A percentile compares a stretch with the other conserved stretches of the same genome.
Evolutionary conservation across 2,329 filamentous ascomycete species (phyloP).

Genomic region (Fusarium gaditjirri): DNA sequence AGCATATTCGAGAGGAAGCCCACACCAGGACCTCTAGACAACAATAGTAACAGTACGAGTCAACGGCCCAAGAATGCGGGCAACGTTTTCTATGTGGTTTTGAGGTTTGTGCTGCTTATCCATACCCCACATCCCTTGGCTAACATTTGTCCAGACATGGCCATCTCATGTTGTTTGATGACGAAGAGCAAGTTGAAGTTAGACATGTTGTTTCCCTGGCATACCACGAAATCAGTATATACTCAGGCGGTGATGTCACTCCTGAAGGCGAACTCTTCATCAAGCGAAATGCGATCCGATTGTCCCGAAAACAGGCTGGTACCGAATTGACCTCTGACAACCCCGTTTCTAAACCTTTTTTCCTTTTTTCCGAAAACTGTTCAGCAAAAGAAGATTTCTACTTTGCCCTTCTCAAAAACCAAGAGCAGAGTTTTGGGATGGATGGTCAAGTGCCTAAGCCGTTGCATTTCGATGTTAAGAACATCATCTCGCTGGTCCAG

Average conservation of each 20-base stretch:
- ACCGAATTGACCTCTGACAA: conserved; percentile 66
- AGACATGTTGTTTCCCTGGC: conserved; percentile 94
- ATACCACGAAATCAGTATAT: conserved; percentile 86
- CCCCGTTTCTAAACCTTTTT: conserved; percentile 82
- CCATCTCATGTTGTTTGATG: conserved; percentile 97
- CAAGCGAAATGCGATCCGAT: conserved; percentile 88
- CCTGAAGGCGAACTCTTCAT: conserved; percentile 96
- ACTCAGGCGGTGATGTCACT: conserved; percentile 79
- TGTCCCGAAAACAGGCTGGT: conserved; percentile 72
- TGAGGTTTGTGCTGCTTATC: conserved; percentile 63
- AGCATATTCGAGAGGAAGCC: conserved; percentile 90
- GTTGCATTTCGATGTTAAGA: conserved; percentile 81
- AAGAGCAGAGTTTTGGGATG: conserved; percentile 73
- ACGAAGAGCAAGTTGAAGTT: conserved; percentile 93
- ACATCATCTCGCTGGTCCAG: conserved; percentile 91
- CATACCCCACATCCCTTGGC: conserved; percentile 10
- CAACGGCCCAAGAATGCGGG: conserved; percentile 73
- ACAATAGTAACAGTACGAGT: conserved; percentile 58
- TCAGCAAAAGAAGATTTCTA: conserved; percentile 99
- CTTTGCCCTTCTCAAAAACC: conserved; percentile 86
- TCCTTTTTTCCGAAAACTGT: conserved; percentile 92
- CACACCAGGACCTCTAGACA: conserved; percentile 58
- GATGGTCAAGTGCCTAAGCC: conserved; percentile 71
- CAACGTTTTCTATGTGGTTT: conserved; percentile 92
- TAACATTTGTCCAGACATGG: conserved; percentile 72